phyloP scores from a whole-genome alignment of 768 basidiomycete genomes.

The Mrakia blollopis region DNA sequence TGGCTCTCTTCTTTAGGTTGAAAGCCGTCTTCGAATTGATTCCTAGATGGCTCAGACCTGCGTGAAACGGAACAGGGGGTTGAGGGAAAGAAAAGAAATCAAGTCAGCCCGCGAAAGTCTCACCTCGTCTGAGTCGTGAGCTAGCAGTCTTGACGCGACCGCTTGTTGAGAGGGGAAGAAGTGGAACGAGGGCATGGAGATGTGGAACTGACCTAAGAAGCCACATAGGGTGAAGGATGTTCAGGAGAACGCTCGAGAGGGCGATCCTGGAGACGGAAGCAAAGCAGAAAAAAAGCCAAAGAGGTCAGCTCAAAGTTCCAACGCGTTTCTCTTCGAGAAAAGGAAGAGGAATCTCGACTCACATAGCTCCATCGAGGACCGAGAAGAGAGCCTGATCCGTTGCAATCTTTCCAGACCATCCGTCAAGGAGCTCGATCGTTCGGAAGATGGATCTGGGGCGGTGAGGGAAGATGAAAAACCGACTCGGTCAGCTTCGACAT shows the following conservation, averaged over 20 bases:
- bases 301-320: neutral
- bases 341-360: neutral
- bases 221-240: constrained; percentile 17
- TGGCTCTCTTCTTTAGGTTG: no score
- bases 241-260: neutral
- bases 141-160: no score
- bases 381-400: constrained; percentile 10
- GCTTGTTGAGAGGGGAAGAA: no score
- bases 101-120: no score
- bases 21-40: no score
- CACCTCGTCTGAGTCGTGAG: no score
- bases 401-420: neutral
- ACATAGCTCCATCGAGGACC: constrained; percentile 7
- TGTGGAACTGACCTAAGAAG: neutral
- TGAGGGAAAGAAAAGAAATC: no score
- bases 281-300: neutral
- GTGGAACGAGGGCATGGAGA: neutral
- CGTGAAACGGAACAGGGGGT: no score
- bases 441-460: constrained; percentile 26
- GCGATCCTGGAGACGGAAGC: constrained; percentile 1
- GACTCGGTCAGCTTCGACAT: neutral
- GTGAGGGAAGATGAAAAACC: neutral
- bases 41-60: no score
- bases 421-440: constrained; percentile 10
- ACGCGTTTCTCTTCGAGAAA: neutral